Percentiles rank a stretch among this genome's conserved stretches.
phyloP scores from a whole-genome alignment of 2,329 filamentous ascomycete genomes.

The Akanthomyces lecanii region DNA sequence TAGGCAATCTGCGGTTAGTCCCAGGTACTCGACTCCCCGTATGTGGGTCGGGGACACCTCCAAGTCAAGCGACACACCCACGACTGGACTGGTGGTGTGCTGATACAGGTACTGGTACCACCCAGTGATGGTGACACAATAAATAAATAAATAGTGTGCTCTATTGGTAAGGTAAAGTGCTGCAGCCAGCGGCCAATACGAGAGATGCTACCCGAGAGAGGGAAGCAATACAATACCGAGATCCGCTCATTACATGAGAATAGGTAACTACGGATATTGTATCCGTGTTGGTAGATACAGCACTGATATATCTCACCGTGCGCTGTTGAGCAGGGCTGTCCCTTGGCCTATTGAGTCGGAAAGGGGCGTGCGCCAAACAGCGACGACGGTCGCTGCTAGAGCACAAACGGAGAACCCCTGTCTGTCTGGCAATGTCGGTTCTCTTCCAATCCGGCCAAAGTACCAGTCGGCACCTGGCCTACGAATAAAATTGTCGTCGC shows the following conservation, averaged over 20 bases:
- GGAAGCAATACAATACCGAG: neutral
- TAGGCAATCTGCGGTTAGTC: slow-evolving; percentile 9
- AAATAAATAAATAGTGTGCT: neutral
- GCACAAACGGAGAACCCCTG: slow-evolving; percentile 3
- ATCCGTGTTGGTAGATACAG: neutral
- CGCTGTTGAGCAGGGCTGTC: neutral
- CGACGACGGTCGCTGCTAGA: neutral
- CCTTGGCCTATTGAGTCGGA: neutral
- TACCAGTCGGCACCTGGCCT: no score
- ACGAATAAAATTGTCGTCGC: neutral
- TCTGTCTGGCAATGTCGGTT: neutral
- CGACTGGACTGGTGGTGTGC: neutral
- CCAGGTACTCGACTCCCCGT: neutral
- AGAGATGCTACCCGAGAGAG: neutral
- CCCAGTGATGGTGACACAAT: neutral
- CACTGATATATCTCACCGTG: neutral
- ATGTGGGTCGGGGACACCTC: slow-evolving; percentile 1
- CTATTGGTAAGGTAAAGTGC: neutral
- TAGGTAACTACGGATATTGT: neutral
- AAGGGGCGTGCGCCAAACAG: neutral
- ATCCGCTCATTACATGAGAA: neutral
- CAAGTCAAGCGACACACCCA: neutral
- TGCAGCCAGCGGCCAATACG: neutral
- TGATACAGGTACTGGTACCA: neutral
- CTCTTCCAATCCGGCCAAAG: neutral